Conservation (phyloP, 2,329 filamentous ascomycete genomes). For the Nigrospora osmanthi region DNA sequence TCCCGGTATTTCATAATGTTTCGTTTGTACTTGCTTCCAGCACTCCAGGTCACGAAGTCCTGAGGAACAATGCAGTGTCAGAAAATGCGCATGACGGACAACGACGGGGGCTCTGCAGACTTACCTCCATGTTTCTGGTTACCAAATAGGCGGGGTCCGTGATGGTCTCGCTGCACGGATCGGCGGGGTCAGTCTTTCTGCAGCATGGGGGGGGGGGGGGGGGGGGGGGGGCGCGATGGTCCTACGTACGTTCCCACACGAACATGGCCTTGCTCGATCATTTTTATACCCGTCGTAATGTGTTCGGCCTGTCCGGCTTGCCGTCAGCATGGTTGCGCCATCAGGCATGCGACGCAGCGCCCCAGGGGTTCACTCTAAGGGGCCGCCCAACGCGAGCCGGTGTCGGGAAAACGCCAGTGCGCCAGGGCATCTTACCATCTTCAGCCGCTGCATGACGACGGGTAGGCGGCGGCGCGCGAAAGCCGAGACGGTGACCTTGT, state of each 20-base stretch:
- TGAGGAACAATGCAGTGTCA: too few species aligned
- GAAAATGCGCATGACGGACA: not conserved
- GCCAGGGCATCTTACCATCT: constrained; percentile 47
- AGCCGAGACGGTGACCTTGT: constrained; percentile 79
- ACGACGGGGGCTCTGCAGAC: not conserved
- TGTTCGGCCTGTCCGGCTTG: constrained; percentile 53
- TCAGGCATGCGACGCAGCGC: too few species aligned
- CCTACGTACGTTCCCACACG: not conserved
- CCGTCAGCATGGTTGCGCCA: too few species aligned
- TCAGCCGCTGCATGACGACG: constrained; percentile 81
- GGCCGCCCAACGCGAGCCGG: too few species aligned
- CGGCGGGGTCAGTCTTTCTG: too few species aligned
- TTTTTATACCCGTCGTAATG: constrained; percentile 73
- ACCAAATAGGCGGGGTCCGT: constrained; percentile 88
- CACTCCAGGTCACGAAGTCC: constrained; percentile 93
- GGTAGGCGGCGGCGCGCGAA: constrained; percentile 79
- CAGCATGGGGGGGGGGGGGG: too few species aligned
- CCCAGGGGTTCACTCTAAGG: too few species aligned
- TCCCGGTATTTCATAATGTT: constrained; percentile 93
- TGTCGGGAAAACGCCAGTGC: too few species aligned
- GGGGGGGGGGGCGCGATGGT: too few species aligned
- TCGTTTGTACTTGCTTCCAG: constrained; percentile 93
- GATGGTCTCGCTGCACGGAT: constrained; percentile 67
- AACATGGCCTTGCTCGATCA: constrained; percentile 92
- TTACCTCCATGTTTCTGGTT: constrained; percentile 69